Base-by-base conservation (phyloP, 2,329 filamentous ascomycete genomes). In the Onygena corvina region DNA sequence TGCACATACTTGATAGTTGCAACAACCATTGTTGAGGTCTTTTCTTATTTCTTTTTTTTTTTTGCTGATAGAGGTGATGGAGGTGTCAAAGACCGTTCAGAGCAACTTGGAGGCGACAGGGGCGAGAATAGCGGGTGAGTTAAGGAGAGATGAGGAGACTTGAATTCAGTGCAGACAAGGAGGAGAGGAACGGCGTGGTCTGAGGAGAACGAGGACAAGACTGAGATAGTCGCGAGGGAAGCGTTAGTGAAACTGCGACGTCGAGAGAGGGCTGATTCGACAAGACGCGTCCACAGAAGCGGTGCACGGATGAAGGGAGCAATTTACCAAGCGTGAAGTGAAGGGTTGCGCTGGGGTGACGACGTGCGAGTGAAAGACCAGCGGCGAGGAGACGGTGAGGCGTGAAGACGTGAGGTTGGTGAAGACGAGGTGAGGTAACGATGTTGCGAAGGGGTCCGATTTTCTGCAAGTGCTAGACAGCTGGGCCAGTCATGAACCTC, bases 1-100 rank as follows among this genome's bases (percentile, higher is more conserved):
- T 16, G 42, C 50, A 70, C 75, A 59, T 67, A 80, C 76, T 80
- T 80, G 67, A 80, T 80, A 55, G 76, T 80, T 64, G 76, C 76
- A 59, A 80, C 76, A 64, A 78, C 76, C 74, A 76, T 76, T n/a
- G 55, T 63, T 71, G 59, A 53, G 36, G 18, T 40, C 21, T 18
- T 3, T 40, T 1, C 9, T 27, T 27, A 30, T n/a, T 30, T 36
- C 23, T 23, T 51, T 20, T 31, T 14, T 14, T 42, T 30, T 31
- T 44, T 50, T 27, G 9, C 34, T 40, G 34, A 16, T 21, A 16
- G 36, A 25, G 14, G 21, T n/a, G 23, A 25, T 8, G 46, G 46
- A 46, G 36, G 25, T 40, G 42, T n/a, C 5, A 31, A 44, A 52
- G 47, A 36, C 35, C 29, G 27, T 20, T 25, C 25, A 38, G 18